Conservation (phyloP, 2,329 filamentous ascomycete genomes). For the Hymenoscyphus fructigenus region DNA sequence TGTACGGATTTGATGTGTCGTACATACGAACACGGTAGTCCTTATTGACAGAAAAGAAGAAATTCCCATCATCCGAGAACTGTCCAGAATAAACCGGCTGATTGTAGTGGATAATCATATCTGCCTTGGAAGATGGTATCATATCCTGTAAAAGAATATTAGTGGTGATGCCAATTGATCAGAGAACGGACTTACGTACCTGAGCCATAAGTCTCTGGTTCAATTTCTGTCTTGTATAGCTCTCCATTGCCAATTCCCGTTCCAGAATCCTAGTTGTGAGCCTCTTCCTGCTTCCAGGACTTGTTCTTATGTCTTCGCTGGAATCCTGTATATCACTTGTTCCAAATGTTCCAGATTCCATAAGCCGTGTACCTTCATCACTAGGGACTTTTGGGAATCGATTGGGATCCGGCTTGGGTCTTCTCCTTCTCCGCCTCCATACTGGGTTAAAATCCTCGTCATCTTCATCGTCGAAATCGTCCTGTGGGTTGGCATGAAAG, state of each 20-base stretch:
- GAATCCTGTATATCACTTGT: slow-evolving; percentile 56
- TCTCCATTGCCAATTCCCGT: slow-evolving; percentile 74
- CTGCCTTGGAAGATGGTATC: slow-evolving; percentile 74
- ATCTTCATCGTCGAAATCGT: slow-evolving; percentile 26
- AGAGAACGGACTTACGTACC: slow-evolving; percentile 42
- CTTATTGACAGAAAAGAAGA: slow-evolving; percentile 90
- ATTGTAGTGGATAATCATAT: slow-evolving; percentile 86
- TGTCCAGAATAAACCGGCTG: slow-evolving; percentile 90
- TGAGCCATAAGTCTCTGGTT: slow-evolving; percentile 67
- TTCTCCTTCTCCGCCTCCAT: slow-evolving; percentile 47
- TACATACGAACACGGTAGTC: slow-evolving; percentile 97
- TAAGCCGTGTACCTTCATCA: slow-evolving; percentile 71
- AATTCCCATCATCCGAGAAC: slow-evolving; percentile 95
- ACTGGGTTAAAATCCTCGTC: slow-evolving; percentile 36
- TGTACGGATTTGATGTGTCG: slow-evolving; percentile 91
- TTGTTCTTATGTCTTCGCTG: slow-evolving; percentile 48
- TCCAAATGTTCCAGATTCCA: slow-evolving; percentile 82
- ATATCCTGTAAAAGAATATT: slow-evolving; percentile 55
- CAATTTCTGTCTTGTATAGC: slow-evolving; percentile 56
- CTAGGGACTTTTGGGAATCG: slow-evolving; percentile 84
- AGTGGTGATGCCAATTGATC: not conserved
- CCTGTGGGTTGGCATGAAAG: slow-evolving; percentile 19
- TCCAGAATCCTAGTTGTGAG: slow-evolving; percentile 72
- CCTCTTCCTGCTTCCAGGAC: slow-evolving; percentile 46
- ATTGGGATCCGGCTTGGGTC: slow-evolving; percentile 48